Conservation (phyloP, 1,284 basidiomycete species). For the Malassezia vespertilionis region DNA sequence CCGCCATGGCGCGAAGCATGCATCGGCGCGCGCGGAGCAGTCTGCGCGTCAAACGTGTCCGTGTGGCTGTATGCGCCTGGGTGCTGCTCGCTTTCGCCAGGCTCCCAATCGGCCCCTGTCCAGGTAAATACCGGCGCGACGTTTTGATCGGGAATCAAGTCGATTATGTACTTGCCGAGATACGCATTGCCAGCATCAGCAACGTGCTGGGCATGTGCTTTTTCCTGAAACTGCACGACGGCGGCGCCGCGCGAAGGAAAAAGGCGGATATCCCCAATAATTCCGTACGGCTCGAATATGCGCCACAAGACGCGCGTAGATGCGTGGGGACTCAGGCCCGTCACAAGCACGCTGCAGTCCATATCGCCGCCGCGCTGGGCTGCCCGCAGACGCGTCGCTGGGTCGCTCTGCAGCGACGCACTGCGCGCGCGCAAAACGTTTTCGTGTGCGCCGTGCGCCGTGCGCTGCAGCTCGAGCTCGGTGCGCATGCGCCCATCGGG, state of each 20-base stretch:
- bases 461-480: conserved; percentile 31
- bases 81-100: background rate
- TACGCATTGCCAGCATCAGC: conserved; percentile 2
- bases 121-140: conserved; percentile 3
- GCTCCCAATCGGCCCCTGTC: background rate
- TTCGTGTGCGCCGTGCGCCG: background rate
- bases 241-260: conserved; percentile 11
- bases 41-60: background rate
- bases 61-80: background rate
- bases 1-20: conserved; percentile 23
- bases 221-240: conserved; percentile 6
- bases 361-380: background rate
- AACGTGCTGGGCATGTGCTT: background rate
- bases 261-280: conserved; percentile 11
- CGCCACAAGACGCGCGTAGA: conserved; percentile 10
- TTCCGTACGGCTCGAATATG: conserved; percentile 16
- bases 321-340: conserved; percentile 4
- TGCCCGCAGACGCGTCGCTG: no score
- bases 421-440: conserved; percentile 7
- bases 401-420: background rate
- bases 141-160: conserved; percentile 6
- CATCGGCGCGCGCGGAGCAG: background rate
- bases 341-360: conserved; percentile 9
- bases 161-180: conserved; percentile 10
- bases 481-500: conserved; percentile 31